These are phyloP conservation scores for Arctium minus DNA, from an alignment of 129 eudicot genomes.

Conservation along the genomic window DNA sequence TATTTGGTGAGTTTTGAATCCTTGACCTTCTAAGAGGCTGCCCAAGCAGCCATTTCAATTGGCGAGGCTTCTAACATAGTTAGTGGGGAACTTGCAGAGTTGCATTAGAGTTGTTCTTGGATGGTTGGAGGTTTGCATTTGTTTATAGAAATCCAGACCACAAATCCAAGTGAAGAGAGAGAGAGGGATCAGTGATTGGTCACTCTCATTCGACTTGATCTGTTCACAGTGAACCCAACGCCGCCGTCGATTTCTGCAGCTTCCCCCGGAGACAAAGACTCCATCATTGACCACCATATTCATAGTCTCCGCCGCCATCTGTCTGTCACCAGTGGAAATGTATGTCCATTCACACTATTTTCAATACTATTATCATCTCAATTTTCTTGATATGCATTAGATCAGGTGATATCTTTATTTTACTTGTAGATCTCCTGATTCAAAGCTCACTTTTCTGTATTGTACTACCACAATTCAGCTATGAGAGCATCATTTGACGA, in stretches of 20 bases:
- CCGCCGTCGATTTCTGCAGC: slow-evolving; percentile 9
- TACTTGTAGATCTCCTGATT: slow-evolving; percentile 22
- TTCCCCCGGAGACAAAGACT: slow-evolving; percentile 16
- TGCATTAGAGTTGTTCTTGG: too few relatives aligned
- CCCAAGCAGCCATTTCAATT: too few relatives aligned
- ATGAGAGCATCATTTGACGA: slow-evolving; percentile 6
- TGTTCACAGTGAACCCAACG: not conserved
- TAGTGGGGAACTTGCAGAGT: too few relatives aligned
- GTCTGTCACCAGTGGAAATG: slow-evolving; percentile 1
- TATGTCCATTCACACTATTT: slow-evolving; percentile 16
- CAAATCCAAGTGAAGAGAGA: not conserved
- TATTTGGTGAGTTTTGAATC: too few relatives aligned
- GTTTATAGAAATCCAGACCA: slow-evolving; percentile 10
- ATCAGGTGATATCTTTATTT: slow-evolving; percentile 15
- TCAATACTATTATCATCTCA: not conserved
- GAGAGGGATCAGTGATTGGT: not conserved
- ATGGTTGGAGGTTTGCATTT: not conserved
- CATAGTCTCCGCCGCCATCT: slow-evolving; percentile 9
- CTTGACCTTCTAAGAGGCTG: too few relatives aligned
- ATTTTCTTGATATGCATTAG: not conserved
- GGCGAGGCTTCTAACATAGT: too few relatives aligned
- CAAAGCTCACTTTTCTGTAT: not conserved
- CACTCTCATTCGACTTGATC: slow-evolving; percentile 20
- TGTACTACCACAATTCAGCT: slow-evolving; percentile 2
- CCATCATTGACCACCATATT: slow-evolving; percentile 10